These are phyloP conservation scores for Hanseniaspora singularis DNA, from an alignment of 805 yeast genomes.

Conservation along the genomic window DNA sequence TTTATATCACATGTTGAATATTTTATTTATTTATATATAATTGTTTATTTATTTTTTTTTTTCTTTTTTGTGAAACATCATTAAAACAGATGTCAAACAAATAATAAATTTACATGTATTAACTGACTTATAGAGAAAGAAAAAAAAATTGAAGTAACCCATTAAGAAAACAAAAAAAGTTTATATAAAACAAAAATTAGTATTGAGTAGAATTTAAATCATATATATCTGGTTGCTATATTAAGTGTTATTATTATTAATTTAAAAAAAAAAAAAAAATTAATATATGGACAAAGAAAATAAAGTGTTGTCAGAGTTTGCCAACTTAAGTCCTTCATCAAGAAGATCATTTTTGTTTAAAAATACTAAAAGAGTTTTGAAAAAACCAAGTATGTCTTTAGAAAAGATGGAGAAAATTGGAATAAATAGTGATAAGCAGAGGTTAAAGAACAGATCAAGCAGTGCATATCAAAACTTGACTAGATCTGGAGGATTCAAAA, in stretches of 20 bases:
- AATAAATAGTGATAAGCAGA: background rate
- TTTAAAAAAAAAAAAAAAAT: too few relatives aligned
- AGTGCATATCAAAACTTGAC: background rate
- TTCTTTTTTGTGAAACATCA: constrained; percentile 9
- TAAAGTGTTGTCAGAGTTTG: background rate
- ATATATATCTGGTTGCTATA: too few relatives aligned
- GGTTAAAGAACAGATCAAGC: background rate
- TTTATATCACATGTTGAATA: too few relatives aligned
- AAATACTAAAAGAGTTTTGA: background rate
- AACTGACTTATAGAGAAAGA: background rate
- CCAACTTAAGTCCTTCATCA: background rate
- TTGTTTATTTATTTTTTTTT: background rate
- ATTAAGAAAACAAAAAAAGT: too few relatives aligned
- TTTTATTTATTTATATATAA: too few relatives aligned
- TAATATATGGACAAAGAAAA: constrained; percentile 4
- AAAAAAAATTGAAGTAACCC: background rate
- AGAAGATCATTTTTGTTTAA: background rate
- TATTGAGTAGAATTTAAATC: too few relatives aligned
- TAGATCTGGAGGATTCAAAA: too few relatives aligned
- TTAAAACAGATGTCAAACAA: background rate
- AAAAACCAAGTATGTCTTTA: background rate
- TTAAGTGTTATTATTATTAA: background rate
- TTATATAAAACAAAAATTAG: too few relatives aligned
- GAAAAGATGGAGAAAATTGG: background rate
- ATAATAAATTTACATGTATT: background rate